Conservation (phyloP, 495 filamentous ascomycete species). For the Trichoderma orchidacearum region DNA sequence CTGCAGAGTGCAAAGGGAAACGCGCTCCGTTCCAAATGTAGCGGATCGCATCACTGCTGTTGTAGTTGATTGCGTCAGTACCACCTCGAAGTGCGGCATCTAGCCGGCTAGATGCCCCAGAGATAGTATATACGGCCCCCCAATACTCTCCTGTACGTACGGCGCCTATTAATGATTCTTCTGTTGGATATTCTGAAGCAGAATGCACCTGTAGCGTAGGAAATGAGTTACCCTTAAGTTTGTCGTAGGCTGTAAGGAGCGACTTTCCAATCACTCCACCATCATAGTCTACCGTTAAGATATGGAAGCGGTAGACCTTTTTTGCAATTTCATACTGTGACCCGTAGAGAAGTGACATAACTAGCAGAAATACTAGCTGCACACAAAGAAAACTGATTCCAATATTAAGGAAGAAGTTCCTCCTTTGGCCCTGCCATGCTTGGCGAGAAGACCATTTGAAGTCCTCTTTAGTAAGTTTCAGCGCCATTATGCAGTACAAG, state of each 20-base stretch:
- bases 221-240: not conserved
- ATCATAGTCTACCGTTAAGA: not conserved
- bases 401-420: not conserved
- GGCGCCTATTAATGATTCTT: not conserved
- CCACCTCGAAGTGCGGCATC: not conserved
- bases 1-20: not conserved
- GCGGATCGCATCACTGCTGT: not conserved
- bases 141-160: not conserved
- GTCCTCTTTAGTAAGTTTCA: not conserved
- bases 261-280: not conserved
- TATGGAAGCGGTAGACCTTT: not conserved
- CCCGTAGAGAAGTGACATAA: not conserved
- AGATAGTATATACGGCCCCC: not conserved
- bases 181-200: not conserved
- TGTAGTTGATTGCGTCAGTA: not conserved
- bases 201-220: not conserved
- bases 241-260: not conserved
- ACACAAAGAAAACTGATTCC: not conserved
- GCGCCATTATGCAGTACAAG: not conserved
- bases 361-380: not conserved
- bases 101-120: not conserved
- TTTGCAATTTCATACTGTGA: not conserved
- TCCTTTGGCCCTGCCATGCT: not conserved
- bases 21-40: not conserved
- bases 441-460: not conserved